Evolutionary conservation across 495 filamentous ascomycete species (phyloP).

Genomic region (Astrothelium macrocarpum): DNA sequence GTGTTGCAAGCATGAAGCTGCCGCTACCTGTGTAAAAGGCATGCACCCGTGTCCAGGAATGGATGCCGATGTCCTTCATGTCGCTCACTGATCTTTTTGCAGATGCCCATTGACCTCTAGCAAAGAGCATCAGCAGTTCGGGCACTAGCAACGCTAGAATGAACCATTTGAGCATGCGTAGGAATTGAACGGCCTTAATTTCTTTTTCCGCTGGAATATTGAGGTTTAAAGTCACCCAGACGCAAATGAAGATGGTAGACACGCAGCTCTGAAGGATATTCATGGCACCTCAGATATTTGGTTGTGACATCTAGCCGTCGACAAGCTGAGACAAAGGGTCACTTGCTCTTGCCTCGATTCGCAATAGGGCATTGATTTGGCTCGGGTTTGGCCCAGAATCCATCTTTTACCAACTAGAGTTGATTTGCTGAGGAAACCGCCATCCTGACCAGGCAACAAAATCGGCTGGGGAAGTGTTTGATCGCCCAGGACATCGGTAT

Average conservation of each 20-base stretch:
- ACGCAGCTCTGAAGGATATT: constrained; percentile 31
- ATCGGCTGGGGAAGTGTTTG: no score
- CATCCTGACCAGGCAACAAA: no score
- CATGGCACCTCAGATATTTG: constrained; percentile 26
- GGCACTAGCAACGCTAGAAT: constrained; percentile 24
- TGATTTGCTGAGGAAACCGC: no score
- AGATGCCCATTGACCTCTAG: constrained; percentile 21
- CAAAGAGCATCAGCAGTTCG: constrained; percentile 21
- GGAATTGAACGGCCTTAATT: constrained; percentile 7
- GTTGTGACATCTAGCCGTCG: constrained; percentile 16
- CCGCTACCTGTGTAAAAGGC: constrained; percentile 37
- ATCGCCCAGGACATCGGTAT: no score
- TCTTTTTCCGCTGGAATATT: constrained; percentile 30
- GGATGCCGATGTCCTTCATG: constrained; percentile 15
- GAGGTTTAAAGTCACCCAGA: constrained; percentile 24
- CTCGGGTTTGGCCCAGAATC: not conserved
- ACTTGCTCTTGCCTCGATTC: not conserved
- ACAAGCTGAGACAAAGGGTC: not conserved
- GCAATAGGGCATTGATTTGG: not conserved
- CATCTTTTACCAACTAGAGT: no score
- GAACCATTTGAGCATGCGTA: constrained; percentile 25
- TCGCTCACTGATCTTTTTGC: constrained; percentile 17
- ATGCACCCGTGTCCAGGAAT: constrained; percentile 30
- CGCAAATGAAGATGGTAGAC: constrained; percentile 26
- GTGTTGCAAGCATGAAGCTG: constrained; percentile 25